Conservation (phyloP, 257 asterid species). For the Verbascum thapsus region DNA sequence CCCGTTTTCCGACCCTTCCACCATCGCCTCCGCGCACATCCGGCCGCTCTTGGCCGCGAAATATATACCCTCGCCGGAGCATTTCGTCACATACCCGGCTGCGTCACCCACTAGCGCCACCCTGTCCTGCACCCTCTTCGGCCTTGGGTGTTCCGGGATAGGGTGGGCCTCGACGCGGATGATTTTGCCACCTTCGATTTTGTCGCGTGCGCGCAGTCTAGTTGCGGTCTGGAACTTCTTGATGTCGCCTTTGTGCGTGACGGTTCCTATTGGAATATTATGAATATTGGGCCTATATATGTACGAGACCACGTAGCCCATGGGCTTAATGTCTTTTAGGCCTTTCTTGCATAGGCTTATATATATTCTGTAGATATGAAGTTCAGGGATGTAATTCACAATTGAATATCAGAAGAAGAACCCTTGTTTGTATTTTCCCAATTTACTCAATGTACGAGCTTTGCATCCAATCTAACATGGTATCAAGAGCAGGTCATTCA, state of each 20-base stretch:
- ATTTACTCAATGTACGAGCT: too few relatives aligned
- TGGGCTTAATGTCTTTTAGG: too few relatives aligned
- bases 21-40: constrained; percentile 94
- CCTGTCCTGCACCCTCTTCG: constrained; percentile 60
- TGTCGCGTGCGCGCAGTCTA: constrained; percentile 75
- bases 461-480: too few relatives aligned
- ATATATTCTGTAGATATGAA: too few relatives aligned
- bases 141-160: constrained; percentile 88
- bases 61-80: constrained; percentile 91
- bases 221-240: constrained; percentile 80
- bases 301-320: too few relatives aligned
- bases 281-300: too few relatives aligned
- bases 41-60: constrained; percentile 92
- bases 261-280: too few relatives aligned
- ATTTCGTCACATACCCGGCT: constrained; percentile 86
- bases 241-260: constrained; percentile 85
- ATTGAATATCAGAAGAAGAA: too few relatives aligned
- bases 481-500: too few relatives aligned
- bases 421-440: too few relatives aligned
- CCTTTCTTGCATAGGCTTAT: too few relatives aligned
- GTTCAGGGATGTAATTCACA: too few relatives aligned
- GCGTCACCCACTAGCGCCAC: constrained; percentile 90
- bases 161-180: constrained; percentile 96
- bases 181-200: constrained; percentile 69
- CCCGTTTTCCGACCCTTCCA: constrained; percentile 84